A percentile compares a stretch with the other conserved stretches of the same genome.
These are phyloP conservation scores for Nitzschia palea DNA, from an alignment of 108 stramenopile genomes.

Conservation along the genomic window DNA sequence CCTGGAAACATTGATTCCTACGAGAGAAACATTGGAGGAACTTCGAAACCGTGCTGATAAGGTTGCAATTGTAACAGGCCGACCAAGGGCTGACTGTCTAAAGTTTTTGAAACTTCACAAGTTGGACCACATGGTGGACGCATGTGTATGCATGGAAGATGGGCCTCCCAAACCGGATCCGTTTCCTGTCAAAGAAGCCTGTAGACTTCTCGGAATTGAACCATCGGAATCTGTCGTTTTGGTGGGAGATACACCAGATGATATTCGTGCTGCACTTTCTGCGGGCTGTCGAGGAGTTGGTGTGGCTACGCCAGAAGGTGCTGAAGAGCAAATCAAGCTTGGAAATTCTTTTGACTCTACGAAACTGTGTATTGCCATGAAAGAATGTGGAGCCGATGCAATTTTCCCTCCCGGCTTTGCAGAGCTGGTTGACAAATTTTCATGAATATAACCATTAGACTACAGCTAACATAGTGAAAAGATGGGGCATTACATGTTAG, in stretches of 20 bases:
- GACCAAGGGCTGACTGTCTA: constrained; percentile 79
- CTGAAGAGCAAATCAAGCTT: constrained; percentile 34
- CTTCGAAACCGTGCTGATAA: constrained; percentile 43
- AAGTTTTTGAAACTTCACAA: constrained; percentile 72
- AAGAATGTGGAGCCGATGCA: constrained; percentile 59
- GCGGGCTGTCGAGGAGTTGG: constrained; percentile 78
- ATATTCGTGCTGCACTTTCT: constrained; percentile 73
- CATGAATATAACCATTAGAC: constrained; percentile 5
- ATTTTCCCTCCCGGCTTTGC: constrained; percentile 69
- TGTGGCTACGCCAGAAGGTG: constrained; percentile 83
- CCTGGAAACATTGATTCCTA: constrained; percentile 75
- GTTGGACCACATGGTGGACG: constrained; percentile 55
- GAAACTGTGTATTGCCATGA: constrained; percentile 50
- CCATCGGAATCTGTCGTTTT: constrained; percentile 51
- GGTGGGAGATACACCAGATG: constrained; percentile 93
- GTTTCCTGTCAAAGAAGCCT: constrained; percentile 61
- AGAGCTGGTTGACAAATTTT: constrained; percentile 51
- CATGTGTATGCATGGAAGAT: constrained; percentile 89
- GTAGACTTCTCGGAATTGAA: constrained; percentile 54
- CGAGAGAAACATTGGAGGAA: constrained; percentile 62
- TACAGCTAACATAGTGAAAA: not conserved
- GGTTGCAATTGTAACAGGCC: constrained; percentile 86
- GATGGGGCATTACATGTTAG: not conserved
- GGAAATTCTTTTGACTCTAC: constrained; percentile 37
- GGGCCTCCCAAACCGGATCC: constrained; percentile 91